A percentile compares a stretch with the other conserved stretches of the same genome.
These are phyloP conservation scores for Acanthochlamys bracteata DNA, from an alignment of 106 monocot genomes.

Conservation along the genomic window DNA sequence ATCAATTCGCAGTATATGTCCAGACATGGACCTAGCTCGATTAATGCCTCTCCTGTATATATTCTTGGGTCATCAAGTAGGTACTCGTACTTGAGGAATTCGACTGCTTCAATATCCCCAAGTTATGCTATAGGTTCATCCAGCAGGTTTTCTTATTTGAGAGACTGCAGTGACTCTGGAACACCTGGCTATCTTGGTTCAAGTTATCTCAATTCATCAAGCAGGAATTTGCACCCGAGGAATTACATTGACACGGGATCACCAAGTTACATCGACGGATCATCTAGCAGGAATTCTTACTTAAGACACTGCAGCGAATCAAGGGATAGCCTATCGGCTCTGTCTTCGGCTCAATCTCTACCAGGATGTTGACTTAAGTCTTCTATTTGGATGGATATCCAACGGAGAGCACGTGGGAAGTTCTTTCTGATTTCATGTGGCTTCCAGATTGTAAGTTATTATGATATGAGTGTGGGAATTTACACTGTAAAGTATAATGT, in stretches of 20 bases:
- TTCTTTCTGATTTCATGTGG: too few species aligned
- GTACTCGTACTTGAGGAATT: slow-evolving; percentile 23
- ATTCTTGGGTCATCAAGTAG: slow-evolving; percentile 47
- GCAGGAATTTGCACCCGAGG: slow-evolving; percentile 27
- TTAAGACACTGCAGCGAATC: slow-evolving; percentile 30
- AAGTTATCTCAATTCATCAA: slow-evolving; percentile 27
- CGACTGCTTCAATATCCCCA: slow-evolving; percentile 21
- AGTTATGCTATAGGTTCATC: slow-evolving; percentile 48
- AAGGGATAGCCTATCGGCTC: slow-evolving; percentile 38
- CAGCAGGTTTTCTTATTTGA: slow-evolving; percentile 21
- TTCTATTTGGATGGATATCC: too few species aligned
- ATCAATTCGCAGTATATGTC: slow-evolving; percentile 32
- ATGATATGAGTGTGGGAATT: not conserved
- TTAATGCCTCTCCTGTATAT: slow-evolving; percentile 49
- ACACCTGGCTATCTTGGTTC: slow-evolving; percentile 32
- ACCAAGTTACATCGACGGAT: slow-evolving; percentile 39
- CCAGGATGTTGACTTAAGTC: slow-evolving; percentile 39
- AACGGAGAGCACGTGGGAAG: too few species aligned
- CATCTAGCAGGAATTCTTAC: slow-evolving; percentile 32
- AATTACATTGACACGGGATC: slow-evolving; percentile 18
- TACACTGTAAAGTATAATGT: not conserved
- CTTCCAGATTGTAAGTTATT: not conserved
- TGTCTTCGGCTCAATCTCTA: slow-evolving; percentile 48
- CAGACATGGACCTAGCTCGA: slow-evolving; percentile 24
- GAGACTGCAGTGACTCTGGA: slow-evolving; percentile 3